Percentiles rank a stretch among this genome's conserved stretches.
Conservation (phyloP, 495 filamentous ascomycete genomes). For the Penicillium samsonianum region DNA sequence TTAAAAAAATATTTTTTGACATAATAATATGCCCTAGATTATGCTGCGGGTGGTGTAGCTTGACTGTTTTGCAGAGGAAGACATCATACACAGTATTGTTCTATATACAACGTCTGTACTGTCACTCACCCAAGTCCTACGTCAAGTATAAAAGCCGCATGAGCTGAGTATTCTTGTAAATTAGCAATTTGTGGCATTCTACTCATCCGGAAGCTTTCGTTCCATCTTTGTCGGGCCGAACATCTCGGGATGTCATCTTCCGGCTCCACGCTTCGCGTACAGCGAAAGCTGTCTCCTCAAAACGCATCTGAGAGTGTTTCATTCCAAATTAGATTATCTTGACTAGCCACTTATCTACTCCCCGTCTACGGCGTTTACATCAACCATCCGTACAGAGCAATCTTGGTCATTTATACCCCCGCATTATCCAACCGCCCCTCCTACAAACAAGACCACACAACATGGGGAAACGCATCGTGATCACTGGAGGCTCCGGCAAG, state of each 20-base stretch:
- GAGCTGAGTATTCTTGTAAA: neutral
- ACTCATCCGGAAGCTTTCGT: slow-evolving; percentile 6
- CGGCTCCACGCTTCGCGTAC: neutral
- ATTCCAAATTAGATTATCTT: neutral
- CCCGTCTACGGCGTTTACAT: neutral
- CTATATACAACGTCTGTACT: neutral
- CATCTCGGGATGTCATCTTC: slow-evolving; percentile 9
- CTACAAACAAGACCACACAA: neutral
- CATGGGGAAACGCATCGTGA: slow-evolving; percentile 51
- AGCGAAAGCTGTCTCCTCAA: neutral
- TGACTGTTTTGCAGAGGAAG: neutral
- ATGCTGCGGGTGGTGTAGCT: neutral
- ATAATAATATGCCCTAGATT: neutral
- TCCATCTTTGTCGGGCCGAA: slow-evolving; percentile 7
- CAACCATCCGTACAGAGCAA: neutral
- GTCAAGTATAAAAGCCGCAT: neutral
- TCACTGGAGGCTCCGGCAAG: slow-evolving; percentile 61
- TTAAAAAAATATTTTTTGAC: neutral
- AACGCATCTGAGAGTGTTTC: neutral
- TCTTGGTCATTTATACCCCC: slow-evolving; percentile 4
- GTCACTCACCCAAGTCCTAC: neutral
- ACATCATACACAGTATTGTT: neutral
- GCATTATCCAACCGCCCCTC: slow-evolving; percentile 22
- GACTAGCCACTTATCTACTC: neutral
- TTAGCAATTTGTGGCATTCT: neutral